These are phyloP conservation scores for Gracilaria gracilis DNA, from an alignment of 23 red algal species.

Conservation along the genomic window DNA sequence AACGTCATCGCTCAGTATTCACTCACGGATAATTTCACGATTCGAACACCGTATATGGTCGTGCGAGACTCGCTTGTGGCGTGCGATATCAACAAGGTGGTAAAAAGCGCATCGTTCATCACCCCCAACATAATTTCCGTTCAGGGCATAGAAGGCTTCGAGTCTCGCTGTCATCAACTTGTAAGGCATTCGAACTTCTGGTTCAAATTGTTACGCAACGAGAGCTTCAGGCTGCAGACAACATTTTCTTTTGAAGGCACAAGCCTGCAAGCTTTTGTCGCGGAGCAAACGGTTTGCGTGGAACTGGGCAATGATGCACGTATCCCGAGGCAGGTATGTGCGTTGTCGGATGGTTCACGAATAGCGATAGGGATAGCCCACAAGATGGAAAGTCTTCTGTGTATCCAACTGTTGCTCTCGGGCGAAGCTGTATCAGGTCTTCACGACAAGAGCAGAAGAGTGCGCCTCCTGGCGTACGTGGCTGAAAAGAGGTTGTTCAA, in stretches of 20 bases:
- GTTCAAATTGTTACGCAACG: neutral
- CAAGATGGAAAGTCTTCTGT: neutral
- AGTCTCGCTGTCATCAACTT: neutral
- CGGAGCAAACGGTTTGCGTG: neutral
- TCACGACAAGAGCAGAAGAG: neutral
- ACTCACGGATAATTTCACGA: neutral
- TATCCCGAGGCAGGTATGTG: neutral
- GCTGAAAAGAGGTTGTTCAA: neutral
- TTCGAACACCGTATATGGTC: conserved; percentile 11
- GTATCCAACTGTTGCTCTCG: neutral
- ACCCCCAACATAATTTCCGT: neutral
- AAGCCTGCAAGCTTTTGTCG: neutral
- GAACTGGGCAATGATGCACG: neutral
- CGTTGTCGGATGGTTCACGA: neutral
- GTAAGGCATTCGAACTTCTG: too few relatives aligned
- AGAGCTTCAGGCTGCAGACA: neutral
- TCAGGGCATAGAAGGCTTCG: neutral
- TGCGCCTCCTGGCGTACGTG: neutral
- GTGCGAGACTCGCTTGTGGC: conserved; percentile 11
- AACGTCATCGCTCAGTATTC: conserved; percentile 1
- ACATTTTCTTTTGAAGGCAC: neutral
- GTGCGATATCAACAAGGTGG: neutral
- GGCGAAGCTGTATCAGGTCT: neutral
- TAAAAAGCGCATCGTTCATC: neutral
- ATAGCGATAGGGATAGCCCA: neutral